phyloP scores from a whole-genome alignment of 2,329 filamentous ascomycete genomes.

The Alternaria dauci region DNA sequence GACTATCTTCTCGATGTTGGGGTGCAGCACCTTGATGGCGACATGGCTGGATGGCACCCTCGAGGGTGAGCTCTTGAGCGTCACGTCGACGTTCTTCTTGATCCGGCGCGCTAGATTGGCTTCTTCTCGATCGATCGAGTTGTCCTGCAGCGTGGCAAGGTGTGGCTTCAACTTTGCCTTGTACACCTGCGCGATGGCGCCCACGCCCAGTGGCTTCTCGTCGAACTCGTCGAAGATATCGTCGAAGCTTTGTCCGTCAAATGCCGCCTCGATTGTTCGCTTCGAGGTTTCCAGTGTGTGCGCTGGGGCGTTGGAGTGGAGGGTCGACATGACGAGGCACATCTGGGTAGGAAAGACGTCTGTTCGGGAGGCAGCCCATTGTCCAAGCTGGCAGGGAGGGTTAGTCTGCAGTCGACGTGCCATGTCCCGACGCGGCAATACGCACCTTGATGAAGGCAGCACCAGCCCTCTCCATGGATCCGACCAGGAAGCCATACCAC shows the following conservation, averaged over 20 bases:
- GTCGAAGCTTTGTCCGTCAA: conserved; percentile 79
- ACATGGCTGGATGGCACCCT: conserved; percentile 91
- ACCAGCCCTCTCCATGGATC: conserved; percentile 88
- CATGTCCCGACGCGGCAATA: neutral
- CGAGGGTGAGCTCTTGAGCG: conserved; percentile 86
- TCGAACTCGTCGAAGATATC: conserved; percentile 98
- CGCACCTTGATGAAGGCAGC: conserved; percentile 94
- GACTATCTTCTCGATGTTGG: conserved; percentile 86
- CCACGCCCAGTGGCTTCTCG: conserved; percentile 86
- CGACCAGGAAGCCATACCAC: conserved; percentile 93
- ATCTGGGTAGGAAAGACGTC: conserved; percentile 96
- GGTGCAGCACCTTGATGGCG: conserved; percentile 94
- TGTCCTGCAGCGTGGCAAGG: conserved; percentile 70
- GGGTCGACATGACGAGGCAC: conserved; percentile 90
- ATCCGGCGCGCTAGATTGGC: conserved; percentile 73
- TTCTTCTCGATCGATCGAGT: conserved; percentile 61
- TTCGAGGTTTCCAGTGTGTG: conserved; percentile 85
- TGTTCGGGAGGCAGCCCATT: conserved; percentile 96
- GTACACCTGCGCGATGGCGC: conserved; percentile 97
- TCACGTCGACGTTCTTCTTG: conserved; percentile 80
- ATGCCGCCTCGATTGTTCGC: conserved; percentile 79
- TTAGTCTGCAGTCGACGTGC: conserved; percentile 20
- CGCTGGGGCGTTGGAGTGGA: conserved; percentile 93
- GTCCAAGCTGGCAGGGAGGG: conserved; percentile 72
- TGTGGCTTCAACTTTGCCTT: conserved; percentile 88